Evolutionary conservation across 768 basidiomycete genomes (phyloP).

Genomic region (Coprinopsis strossmayeri): DNA sequence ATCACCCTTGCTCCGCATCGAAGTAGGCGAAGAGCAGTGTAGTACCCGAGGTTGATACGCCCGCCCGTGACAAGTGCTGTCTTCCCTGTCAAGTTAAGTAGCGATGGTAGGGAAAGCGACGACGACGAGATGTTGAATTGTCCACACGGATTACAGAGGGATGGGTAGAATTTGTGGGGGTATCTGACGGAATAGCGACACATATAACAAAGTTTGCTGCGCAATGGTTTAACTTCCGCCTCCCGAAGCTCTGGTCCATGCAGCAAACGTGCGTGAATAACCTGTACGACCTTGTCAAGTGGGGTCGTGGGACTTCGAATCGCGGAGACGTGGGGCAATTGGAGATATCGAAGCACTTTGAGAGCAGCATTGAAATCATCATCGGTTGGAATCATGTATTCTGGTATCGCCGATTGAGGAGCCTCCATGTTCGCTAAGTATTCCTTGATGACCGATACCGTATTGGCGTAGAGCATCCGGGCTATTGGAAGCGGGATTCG

Average conservation of each 20-base stretch:
- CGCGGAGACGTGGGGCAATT: conserved; percentile 16
- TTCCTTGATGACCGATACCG: conserved; percentile 17
- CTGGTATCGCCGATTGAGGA: conserved; percentile 11
- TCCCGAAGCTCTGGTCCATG: not conserved
- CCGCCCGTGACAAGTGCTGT: conserved; percentile 27
- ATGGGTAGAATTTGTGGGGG: conserved; percentile 19
- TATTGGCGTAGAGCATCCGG: conserved; percentile 18
- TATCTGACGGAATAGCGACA: conserved; percentile 17
- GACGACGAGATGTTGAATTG: conserved; percentile 24
- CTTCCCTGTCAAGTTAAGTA: conserved; percentile 20
- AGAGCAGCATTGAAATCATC: conserved; percentile 20
- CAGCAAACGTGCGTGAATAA: conserved; percentile 15
- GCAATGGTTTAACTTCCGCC: not conserved
- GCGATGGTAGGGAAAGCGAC: conserved; percentile 19
- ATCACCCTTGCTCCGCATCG: conserved; percentile 25
- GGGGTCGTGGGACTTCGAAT: conserved; percentile 12
- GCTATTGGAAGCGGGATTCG: conserved; percentile 17
- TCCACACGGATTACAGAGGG: conserved; percentile 22
- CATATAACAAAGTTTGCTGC: conserved; percentile 19
- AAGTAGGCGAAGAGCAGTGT: conserved; percentile 24
- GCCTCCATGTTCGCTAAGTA: conserved; percentile 16
- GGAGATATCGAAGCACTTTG: conserved; percentile 21
- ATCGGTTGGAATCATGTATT: conserved; percentile 19
- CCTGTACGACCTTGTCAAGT: conserved; percentile 14
- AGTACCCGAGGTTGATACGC: conserved; percentile 27